A percentile compares a stretch with the other conserved stretches of the same genome.
phyloP scores from a whole-genome alignment of 257 asterid species.

The Striga asiatica region DNA sequence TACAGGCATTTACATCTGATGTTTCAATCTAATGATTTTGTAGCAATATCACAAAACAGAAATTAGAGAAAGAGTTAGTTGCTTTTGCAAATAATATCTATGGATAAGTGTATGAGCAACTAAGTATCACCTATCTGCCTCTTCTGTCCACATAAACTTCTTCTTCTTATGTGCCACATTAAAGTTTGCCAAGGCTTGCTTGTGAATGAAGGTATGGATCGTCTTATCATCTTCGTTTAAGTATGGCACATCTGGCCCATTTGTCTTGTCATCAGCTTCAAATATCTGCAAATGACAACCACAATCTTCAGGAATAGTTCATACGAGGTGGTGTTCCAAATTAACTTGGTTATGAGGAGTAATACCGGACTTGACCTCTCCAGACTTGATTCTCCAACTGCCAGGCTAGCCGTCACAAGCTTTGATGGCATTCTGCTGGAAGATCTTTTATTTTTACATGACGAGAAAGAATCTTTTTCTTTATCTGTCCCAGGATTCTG shows the following conservation, averaged over 20 bases:
- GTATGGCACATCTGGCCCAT: constrained; percentile 26
- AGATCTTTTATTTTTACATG: constrained; percentile 43
- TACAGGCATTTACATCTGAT: constrained; percentile 1
- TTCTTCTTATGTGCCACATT: constrained; percentile 39
- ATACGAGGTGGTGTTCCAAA: constrained; percentile 25
- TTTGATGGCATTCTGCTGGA: constrained; percentile 29
- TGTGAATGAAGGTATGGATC: constrained; percentile 30
- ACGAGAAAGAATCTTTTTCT: constrained; percentile 21
- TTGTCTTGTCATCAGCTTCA: constrained; percentile 21
- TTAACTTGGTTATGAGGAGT: constrained; percentile 26
- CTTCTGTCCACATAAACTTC: constrained; percentile 78
- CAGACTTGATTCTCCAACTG: constrained; percentile 28
- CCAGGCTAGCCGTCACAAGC: constrained; percentile 22
- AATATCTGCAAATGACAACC: constrained; percentile 24
- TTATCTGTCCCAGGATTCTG: constrained; percentile 23
- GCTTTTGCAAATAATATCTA: constrained; percentile 14
- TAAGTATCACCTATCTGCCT: constrained; percentile 66
- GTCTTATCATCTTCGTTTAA: constrained; percentile 36
- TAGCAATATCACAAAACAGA: constrained; percentile 8
- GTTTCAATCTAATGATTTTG: constrained; percentile 2
- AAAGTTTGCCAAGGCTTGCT: constrained; percentile 44
- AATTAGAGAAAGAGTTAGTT: constrained; percentile 3
- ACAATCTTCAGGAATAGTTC: constrained; percentile 23
- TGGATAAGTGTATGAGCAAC: constrained; percentile 14
- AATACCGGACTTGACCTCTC: constrained; percentile 21